These are phyloP conservation scores for Aspergillus campestris DNA, from an alignment of 495 filamentous ascomycete species.

Conservation along the genomic window DNA sequence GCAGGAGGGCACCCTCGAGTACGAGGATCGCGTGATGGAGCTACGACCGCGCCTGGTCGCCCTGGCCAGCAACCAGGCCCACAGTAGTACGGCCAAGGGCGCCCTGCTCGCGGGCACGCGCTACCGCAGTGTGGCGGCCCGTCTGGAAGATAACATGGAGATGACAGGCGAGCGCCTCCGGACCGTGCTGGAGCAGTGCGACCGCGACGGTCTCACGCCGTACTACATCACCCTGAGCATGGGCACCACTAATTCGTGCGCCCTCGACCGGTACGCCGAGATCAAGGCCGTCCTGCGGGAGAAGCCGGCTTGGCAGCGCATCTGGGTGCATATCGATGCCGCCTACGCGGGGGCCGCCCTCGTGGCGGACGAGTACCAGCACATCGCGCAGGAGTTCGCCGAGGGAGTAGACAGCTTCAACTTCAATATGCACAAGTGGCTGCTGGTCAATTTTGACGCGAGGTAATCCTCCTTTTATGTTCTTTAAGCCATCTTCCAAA, in stretches of 20 bases:
- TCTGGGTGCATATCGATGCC: slow-evolving; percentile 96
- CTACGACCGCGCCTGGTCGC: slow-evolving; percentile 68
- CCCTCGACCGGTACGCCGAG: slow-evolving; percentile 69
- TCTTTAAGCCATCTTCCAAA: not conserved
- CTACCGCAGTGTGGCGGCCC: slow-evolving; percentile 57
- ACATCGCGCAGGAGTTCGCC: slow-evolving; percentile 53
- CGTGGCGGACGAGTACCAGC: slow-evolving; percentile 70
- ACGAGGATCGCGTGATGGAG: slow-evolving; percentile 52
- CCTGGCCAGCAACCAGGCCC: slow-evolving; percentile 68
- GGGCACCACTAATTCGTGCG: slow-evolving; percentile 84
- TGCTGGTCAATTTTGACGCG: slow-evolving; percentile 91
- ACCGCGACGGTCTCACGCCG: slow-evolving; percentile 61
- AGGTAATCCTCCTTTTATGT: slow-evolving; percentile 26
- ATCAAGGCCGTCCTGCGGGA: slow-evolving; percentile 58
- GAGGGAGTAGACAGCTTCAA: slow-evolving; percentile 76
- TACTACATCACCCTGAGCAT: slow-evolving; percentile 83
- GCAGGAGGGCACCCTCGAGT: slow-evolving; percentile 36
- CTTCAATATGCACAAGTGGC: slow-evolving; percentile 98
- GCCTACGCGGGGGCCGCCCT: slow-evolving; percentile 87
- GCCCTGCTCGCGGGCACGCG: slow-evolving; percentile 78
- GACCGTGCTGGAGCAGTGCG: slow-evolving; percentile 50
- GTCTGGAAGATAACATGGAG: slow-evolving; percentile 53
- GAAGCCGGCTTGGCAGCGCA: slow-evolving; percentile 45
- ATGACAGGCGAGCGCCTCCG: slow-evolving; percentile 60
- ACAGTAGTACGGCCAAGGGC: slow-evolving; percentile 79